Base-by-base conservation (phyloP, 306 rosid species). In the Cucumis sativus region DNA sequence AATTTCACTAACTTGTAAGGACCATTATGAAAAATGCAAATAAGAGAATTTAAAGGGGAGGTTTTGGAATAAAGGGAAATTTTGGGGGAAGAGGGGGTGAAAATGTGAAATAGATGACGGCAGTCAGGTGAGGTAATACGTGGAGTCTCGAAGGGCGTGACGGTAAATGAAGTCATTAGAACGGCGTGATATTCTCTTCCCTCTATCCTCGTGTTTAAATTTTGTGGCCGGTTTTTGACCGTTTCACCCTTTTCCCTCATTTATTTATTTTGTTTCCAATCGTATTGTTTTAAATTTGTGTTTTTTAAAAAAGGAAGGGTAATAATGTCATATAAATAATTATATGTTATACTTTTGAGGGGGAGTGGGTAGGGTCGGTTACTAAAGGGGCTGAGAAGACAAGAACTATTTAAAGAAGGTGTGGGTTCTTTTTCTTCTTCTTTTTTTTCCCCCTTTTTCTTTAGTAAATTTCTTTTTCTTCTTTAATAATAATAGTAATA, bases 131-230 rank as follows among this genome's bases (percentile, higher is more conserved):
- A 65, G 59, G 80, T 74, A 74, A 49, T 33, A 33, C 37, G 56
- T 43, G 75, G 16, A 68, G 75, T 68, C 75, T 68, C 20, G 75
- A 68, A 68, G 75, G 75, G 75, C 56, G 75, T 68, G 75, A 68
- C 37, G 56, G 80, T 52, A 57, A 80, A 75, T 40, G 18, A 68
- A n/a, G n/a, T 68, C 81, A 79, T 75, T 78, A 39, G 83, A 79
- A 78, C 60, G 51, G 76, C 86, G 89, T 84, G 86, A 84, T 84
- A 82, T 84, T 84, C 84, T 59, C 73, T 59, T 49, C 61, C 59
- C 21, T 70, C 40, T 7, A 5, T 40, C 21, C 18, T 45, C 40
- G 58, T 16, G 58, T 70, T 70, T 70, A 20, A 43, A 35, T 33
- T 33, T 33, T 33, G 5, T 33, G 37, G 37, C 37, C 37, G 4